A percentile compares a stretch with the other conserved stretches of the same genome.
These are phyloP conservation scores for Diatrype stigma DNA, from an alignment of 2,329 filamentous ascomycete genomes.

Conservation along the genomic window DNA sequence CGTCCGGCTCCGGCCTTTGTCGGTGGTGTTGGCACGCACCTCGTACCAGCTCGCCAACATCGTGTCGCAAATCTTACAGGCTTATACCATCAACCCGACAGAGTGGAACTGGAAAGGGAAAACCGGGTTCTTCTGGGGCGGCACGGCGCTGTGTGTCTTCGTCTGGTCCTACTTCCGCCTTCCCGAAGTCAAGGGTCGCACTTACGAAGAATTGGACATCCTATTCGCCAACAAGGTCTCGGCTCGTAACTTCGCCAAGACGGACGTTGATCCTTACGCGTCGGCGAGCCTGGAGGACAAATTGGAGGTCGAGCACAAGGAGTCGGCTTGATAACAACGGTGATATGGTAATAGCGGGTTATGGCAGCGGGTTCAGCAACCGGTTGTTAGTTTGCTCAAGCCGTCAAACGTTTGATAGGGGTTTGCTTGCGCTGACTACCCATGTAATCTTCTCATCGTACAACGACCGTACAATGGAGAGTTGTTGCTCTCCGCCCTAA, in stretches of 20 bases:
- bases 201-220: constrained; percentile 50
- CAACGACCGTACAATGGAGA: too few species aligned
- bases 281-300: constrained; percentile 5
- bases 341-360: too few species aligned
- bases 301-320: constrained; percentile 11
- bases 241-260: constrained; percentile 34
- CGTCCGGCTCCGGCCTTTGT: constrained; percentile 41
- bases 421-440: too few species aligned
- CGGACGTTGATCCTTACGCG: constrained; percentile 28
- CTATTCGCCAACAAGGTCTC: constrained; percentile 42
- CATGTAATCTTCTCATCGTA: too few species aligned
- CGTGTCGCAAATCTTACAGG: constrained; percentile 34
- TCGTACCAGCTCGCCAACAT: constrained; percentile 42
- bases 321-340: constrained; percentile 5
- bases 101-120: constrained; percentile 37
- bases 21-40: constrained; percentile 40
- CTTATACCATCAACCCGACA: constrained; percentile 35
- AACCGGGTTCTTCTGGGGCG: constrained; percentile 40
- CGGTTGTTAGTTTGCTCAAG: too few species aligned
- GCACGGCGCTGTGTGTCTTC: constrained; percentile 38
- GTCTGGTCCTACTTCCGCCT: constrained; percentile 48
- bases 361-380: too few species aligned
- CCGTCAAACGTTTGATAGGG: too few species aligned
- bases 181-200: constrained; percentile 47
- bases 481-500: too few species aligned